Percentiles rank a stretch among this genome's conserved stretches.
These are phyloP conservation scores for Chalaropsis thielavioides DNA, from an alignment of 2,329 filamentous ascomycete species.

Conservation along the genomic window DNA sequence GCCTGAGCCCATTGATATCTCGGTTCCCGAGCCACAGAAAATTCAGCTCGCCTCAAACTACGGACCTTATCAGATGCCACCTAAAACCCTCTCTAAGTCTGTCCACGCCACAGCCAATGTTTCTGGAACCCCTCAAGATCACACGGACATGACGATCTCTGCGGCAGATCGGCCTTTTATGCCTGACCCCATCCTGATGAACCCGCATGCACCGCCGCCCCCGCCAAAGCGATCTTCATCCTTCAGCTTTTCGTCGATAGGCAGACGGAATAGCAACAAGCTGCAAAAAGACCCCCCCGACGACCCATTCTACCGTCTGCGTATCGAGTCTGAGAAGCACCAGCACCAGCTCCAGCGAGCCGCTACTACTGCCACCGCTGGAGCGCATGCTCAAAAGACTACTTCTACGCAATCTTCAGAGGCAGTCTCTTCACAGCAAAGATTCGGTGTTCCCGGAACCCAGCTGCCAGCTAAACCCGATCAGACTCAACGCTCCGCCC, in stretches of 20 bases:
- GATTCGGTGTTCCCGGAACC: not conserved
- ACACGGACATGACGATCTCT: not conserved
- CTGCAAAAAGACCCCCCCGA: constrained; percentile 42
- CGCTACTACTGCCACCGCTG: constrained; percentile 4
- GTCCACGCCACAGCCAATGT: not conserved
- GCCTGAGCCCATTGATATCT: constrained; percentile 6
- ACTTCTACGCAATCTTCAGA: not conserved
- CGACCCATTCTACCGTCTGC: constrained; percentile 33
- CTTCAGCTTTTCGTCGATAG: constrained; percentile 27
- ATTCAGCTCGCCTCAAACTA: not conserved
- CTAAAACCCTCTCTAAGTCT: not conserved
- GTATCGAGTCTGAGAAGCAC: constrained; percentile 31
- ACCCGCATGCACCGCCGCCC: constrained; percentile 20
- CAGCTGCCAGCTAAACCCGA: not conserved
- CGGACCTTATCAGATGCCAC: not conserved
- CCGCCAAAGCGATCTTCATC: constrained; percentile 24
- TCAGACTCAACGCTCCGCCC: constrained; percentile 10
- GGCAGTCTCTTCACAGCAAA: not conserved
- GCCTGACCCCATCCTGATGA: constrained; percentile 16
- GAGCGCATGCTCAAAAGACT: not conserved
- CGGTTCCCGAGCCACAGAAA: not conserved
- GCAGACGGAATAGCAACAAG: constrained; percentile 42
- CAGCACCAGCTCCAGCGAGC: constrained; percentile 20
- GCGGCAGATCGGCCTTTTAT: constrained; percentile 13
- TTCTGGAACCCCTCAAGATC: not conserved